phyloP scores from a whole-genome alignment of 2,329 filamentous ascomycete species.

The Hymenoscyphus linearis region DNA sequence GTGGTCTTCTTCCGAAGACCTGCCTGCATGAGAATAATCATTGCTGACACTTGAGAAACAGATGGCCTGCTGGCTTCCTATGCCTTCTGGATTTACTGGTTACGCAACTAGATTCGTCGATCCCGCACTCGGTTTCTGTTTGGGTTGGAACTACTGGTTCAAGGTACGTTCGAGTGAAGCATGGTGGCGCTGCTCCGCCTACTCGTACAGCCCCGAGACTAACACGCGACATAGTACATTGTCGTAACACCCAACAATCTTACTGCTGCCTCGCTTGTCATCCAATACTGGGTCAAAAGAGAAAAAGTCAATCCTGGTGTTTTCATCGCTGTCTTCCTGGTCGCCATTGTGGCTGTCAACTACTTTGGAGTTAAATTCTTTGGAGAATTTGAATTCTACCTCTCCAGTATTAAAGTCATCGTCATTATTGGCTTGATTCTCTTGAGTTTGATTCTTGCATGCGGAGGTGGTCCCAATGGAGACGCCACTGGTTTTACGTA shows the following conservation, averaged over 20 bases:
- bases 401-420: constrained; percentile 62
- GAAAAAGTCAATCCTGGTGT: constrained; percentile 70
- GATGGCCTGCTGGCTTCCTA: constrained; percentile 78
- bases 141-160: constrained; percentile 37
- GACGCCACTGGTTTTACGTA: constrained; percentile 45
- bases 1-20: constrained; percentile 55
- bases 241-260: constrained; percentile 81
- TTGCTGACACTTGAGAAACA: constrained; percentile 1
- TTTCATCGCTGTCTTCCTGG: constrained; percentile 68
- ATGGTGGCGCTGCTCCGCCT: neutral
- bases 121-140: constrained; percentile 71
- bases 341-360: constrained; percentile 60
- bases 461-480: constrained; percentile 59
- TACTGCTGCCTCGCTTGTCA: constrained; percentile 70
- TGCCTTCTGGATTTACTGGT: constrained; percentile 72
- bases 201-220: neutral
- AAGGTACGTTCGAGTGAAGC: constrained; percentile 16
- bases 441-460: constrained; percentile 56
- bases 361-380: constrained; percentile 44
- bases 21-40: neutral
- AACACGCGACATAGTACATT: constrained; percentile 50
- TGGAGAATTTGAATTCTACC: constrained; percentile 50
- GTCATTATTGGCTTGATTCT: constrained; percentile 63
- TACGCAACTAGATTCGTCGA: constrained; percentile 77
- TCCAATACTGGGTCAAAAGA: constrained; percentile 67